Conservation (phyloP, 2,329 filamentous ascomycete species). For the Diaporthe helianthi region DNA sequence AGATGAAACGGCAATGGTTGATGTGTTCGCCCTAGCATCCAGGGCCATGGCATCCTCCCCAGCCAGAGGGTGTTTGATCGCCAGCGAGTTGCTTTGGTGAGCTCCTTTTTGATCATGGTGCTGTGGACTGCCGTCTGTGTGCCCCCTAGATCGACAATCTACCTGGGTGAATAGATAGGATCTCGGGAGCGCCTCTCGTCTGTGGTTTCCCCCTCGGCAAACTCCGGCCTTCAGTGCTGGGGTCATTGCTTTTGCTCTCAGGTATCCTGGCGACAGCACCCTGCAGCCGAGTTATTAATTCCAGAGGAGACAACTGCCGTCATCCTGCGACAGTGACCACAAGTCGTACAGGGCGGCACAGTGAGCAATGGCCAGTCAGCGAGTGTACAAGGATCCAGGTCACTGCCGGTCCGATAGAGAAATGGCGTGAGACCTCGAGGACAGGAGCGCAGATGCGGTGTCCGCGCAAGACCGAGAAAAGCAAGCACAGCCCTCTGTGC, state of each 20-base stretch:
- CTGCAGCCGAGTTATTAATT: neutral
- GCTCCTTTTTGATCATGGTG: neutral
- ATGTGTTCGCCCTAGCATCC: slow-evolving; percentile 21
- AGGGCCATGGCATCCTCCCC: slow-evolving; percentile 11
- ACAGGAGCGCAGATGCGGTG: neutral
- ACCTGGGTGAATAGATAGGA: neutral
- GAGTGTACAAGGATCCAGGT: neutral
- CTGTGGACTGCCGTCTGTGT: neutral
- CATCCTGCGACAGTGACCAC: neutral
- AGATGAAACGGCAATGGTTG: slow-evolving; percentile 6
- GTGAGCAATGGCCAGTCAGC: neutral
- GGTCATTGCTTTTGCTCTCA: neutral
- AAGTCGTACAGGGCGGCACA: neutral
- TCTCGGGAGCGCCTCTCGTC: slow-evolving; percentile 4
- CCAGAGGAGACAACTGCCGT: neutral
- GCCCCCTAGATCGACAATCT: neutral
- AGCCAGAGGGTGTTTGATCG: slow-evolving; percentile 15
- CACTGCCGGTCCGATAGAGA: neutral
- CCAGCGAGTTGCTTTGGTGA: neutral
- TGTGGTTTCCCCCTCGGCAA: slow-evolving; percentile 14
- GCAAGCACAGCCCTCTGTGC: neutral
- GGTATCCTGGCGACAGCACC: neutral
- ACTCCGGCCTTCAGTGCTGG: neutral
- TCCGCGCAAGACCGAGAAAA: neutral
- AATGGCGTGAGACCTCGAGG: neutral